phyloP scores from a whole-genome alignment of 164 flowering plant genomes.

The Santalum album region DNA sequence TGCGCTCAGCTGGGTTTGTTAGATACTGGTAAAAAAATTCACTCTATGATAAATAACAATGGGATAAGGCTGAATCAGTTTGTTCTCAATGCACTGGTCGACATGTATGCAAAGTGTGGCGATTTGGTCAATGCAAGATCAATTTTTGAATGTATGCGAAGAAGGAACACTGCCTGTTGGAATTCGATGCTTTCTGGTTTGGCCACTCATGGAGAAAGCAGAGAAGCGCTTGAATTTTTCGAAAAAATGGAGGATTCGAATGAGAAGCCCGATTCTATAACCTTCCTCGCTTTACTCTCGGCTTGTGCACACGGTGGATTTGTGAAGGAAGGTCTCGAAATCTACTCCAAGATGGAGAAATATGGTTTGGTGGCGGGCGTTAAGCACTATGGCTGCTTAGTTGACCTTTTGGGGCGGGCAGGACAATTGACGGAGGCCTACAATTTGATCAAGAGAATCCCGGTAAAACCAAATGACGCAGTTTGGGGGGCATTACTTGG shows the following conservation, averaged over 20 bases:
- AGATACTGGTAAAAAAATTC: conserved; percentile 53
- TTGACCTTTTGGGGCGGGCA: conserved; percentile 64
- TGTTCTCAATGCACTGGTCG: conserved; percentile 57
- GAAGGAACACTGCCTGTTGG: conserved; percentile 51
- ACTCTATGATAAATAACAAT: conserved; percentile 22
- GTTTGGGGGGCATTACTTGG: conserved; percentile 70
- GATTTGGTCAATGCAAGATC: conserved; percentile 40
- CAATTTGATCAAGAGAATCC: conserved; percentile 47
- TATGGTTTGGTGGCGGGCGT: conserved; percentile 32
- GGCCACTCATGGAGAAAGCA: conserved; percentile 48
- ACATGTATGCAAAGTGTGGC: conserved; percentile 88
- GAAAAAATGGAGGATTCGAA: conserved; percentile 39
- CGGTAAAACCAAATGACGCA: conserved; percentile 50
- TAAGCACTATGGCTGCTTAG: conserved; percentile 69
- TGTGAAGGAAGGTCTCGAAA: conserved; percentile 46
- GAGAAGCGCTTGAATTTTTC: conserved; percentile 54
- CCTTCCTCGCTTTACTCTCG: conserved; percentile 52
- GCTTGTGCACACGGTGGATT: conserved; percentile 76
- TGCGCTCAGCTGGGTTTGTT: conserved; percentile 62
- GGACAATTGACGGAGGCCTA: conserved; percentile 60
- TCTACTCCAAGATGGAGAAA: conserved; percentile 48
- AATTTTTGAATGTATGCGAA: conserved; percentile 37
- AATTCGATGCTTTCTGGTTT: conserved; percentile 68
- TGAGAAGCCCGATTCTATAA: conserved; percentile 43
- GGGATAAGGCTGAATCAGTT: conserved; percentile 44